Conservation (phyloP, 2,329 filamentous ascomycete genomes). For the Paecilomyces formosus region DNA sequence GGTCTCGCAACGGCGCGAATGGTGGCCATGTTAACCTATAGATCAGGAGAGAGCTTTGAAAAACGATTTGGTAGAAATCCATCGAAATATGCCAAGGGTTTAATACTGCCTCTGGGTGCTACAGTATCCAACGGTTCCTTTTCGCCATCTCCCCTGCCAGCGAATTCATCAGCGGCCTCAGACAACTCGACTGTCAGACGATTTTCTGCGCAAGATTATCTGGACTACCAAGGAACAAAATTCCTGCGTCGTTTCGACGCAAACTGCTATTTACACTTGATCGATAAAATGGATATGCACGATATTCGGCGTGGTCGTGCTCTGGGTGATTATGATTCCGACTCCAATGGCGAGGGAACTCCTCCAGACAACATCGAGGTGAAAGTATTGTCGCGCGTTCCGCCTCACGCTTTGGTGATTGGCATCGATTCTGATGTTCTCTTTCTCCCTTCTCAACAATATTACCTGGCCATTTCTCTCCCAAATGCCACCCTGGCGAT, state of each 20-base stretch:
- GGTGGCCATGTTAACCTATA: constrained; percentile 35
- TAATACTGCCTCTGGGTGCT: background rate
- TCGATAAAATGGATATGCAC: constrained; percentile 32
- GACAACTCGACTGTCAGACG: background rate
- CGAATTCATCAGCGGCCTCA: background rate
- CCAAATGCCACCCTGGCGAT: constrained; percentile 19
- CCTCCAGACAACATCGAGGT: background rate
- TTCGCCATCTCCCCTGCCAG: background rate
- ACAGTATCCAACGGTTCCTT: background rate
- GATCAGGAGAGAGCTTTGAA: constrained; percentile 28
- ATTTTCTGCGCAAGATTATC: constrained; percentile 30
- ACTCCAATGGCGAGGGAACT: background rate
- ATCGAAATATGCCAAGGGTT: background rate
- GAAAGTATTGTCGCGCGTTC: background rate
- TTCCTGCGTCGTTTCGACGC: constrained; percentile 33
- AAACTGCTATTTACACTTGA: constrained; percentile 33
- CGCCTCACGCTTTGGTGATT: background rate
- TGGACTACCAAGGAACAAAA: constrained; percentile 33
- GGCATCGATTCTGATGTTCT: background rate
- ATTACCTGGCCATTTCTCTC: constrained; percentile 2
- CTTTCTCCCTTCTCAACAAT: background rate
- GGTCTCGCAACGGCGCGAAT: constrained; percentile 31
- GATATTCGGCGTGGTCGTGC: constrained; percentile 20
- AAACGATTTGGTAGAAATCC: constrained; percentile 23
- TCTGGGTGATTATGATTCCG: background rate